Percentiles rank a stretch among this genome's conserved stretches.
These are phyloP conservation scores for Apostasia shenzhenica DNA, from an alignment of 106 monocot species.

Conservation along the genomic window DNA sequence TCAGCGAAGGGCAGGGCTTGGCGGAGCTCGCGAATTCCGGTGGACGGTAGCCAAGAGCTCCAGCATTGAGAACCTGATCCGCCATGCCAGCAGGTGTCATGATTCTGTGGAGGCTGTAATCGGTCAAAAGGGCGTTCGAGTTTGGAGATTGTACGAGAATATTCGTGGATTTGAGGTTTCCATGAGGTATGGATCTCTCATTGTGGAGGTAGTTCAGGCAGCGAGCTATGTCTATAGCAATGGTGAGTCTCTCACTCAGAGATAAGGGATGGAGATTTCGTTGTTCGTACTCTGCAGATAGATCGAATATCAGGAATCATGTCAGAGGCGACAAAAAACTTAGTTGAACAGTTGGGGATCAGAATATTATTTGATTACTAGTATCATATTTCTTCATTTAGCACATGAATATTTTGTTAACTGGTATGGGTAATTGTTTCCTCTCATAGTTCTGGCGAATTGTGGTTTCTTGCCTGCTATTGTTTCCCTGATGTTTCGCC, in stretches of 20 bases:
- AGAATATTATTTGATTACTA: no score
- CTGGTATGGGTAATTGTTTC: no score
- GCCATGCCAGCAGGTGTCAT: conserved; percentile 70
- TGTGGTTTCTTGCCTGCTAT: no score
- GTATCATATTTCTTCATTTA: no score
- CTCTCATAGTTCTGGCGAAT: no score
- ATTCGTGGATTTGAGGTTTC: conserved; percentile 80
- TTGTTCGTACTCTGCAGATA: conserved; percentile 34
- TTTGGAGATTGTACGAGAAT: conserved; percentile 30
- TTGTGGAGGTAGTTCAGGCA: conserved; percentile 67
- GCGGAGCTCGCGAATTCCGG: conserved; percentile 68
- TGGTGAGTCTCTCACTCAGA: conserved; percentile 28
- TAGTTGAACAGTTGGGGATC: no score
- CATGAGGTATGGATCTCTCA: conserved; percentile 71
- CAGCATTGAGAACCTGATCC: conserved; percentile 77
- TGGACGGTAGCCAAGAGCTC: conserved; percentile 76
- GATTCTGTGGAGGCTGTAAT: conserved; percentile 68
- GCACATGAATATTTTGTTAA: no score
- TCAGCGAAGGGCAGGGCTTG: conserved; percentile 77
- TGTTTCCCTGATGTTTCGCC: no score
- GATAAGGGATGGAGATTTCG: conserved; percentile 48
- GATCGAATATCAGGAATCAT: background rate
- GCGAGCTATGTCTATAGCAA: conserved; percentile 49
- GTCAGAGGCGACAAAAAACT: no score
- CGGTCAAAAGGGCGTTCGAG: conserved; percentile 40